A percentile compares a stretch with the other conserved stretches of the same genome.
Conservation (phyloP, 306 rosid genomes). For the Citrullus colocynthis region DNA sequence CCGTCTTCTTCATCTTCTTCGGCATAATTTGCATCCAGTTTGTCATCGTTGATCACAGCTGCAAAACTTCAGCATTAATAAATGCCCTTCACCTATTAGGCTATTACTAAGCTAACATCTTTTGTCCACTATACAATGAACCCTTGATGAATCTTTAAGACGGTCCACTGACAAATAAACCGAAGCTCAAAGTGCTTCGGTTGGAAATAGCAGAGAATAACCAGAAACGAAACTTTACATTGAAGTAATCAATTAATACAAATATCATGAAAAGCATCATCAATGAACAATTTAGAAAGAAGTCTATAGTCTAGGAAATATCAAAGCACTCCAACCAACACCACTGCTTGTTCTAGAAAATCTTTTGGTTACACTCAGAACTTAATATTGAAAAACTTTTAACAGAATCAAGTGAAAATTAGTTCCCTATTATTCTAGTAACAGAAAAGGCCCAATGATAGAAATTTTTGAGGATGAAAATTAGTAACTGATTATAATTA, state of each 20-base stretch:
- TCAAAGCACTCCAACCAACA: not conserved
- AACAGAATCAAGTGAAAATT: not conserved
- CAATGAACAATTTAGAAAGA: not conserved
- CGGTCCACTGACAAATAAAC: not conserved
- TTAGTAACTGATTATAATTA: not conserved
- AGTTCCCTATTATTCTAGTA: not conserved
- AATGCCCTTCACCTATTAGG: not conserved
- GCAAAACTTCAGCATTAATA: not conserved
- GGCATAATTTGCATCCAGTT: conserved; percentile 27
- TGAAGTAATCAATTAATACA: not conserved
- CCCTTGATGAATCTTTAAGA: not conserved
- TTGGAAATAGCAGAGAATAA: not conserved
- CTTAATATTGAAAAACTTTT: not conserved
- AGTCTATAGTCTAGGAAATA: not conserved
- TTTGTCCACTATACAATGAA: not conserved
- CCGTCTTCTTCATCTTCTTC: conserved; percentile 46
- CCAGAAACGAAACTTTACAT: not conserved
- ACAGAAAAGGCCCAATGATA: not conserved
- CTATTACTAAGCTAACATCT: not conserved
- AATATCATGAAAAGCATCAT: not conserved
- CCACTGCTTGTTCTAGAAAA: not conserved
- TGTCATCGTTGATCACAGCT: conserved; percentile 25
- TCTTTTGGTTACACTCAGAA: not conserved
- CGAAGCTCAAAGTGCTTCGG: not conserved
- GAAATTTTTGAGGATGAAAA: not conserved